Percentiles rank a stretch among this genome's conserved stretches.
These are phyloP conservation scores for Suillus alpinus DNA, from an alignment of 768 basidiomycete genomes.

Conservation along the genomic window DNA sequence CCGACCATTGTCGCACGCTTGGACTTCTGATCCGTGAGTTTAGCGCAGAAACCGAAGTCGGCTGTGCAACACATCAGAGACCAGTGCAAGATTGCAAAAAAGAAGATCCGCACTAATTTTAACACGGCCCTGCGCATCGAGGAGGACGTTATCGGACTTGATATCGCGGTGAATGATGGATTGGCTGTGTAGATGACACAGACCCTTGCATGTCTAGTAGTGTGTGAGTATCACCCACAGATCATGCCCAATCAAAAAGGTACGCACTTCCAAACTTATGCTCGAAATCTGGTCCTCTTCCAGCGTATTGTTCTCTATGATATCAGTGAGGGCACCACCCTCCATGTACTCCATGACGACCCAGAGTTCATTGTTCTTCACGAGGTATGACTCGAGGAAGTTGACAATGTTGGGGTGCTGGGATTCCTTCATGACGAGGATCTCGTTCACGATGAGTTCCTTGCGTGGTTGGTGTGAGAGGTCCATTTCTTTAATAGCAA, in stretches of 20 bases:
- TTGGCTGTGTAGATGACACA: slow-evolving; percentile 90
- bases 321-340: slow-evolving; percentile 94
- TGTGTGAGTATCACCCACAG: slow-evolving; percentile 3
- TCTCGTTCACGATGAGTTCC: slow-evolving; percentile 97
- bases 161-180: slow-evolving; percentile 97
- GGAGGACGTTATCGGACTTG: slow-evolving; percentile 93
- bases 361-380: slow-evolving; percentile 89
- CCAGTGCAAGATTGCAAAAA: not conserved
- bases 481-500: slow-evolving; percentile 99
- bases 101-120: slow-evolving; percentile 82
- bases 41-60: slow-evolving; percentile 96
- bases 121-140: slow-evolving; percentile 89
- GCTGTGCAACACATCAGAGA: slow-evolving; percentile 45
- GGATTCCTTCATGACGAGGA: slow-evolving; percentile 97
- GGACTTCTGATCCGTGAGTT: slow-evolving; percentile 93
- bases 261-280: slow-evolving; percentile 83
- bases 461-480: slow-evolving; percentile 92
- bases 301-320: slow-evolving; percentile 94
- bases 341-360: slow-evolving; percentile 99
- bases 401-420: slow-evolving; percentile 98
- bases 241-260: not conserved
- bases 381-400: slow-evolving; percentile 87
- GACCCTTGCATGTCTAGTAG: slow-evolving; percentile 86
- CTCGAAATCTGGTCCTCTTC: slow-evolving; percentile 95
- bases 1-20: slow-evolving; percentile 99